Base-by-base conservation (phyloP, 2,329 filamentous ascomycete species). In the Nothophaeocryptopus gaeumannii region DNA sequence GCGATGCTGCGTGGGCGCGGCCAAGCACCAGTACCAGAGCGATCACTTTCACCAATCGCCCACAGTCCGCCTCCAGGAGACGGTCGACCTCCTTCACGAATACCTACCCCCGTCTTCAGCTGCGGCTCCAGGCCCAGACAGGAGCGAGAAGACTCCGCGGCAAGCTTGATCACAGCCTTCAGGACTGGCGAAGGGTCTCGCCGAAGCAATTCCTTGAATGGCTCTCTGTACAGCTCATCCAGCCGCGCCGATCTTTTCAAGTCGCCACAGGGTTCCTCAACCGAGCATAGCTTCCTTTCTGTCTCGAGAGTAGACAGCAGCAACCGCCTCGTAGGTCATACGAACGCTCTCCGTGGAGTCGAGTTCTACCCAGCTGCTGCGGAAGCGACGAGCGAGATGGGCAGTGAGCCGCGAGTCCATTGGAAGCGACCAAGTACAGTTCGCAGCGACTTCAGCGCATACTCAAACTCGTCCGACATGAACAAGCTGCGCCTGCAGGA, bases 81-180 rank as follows among this genome's bases (percentile, higher is more conserved):
- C 8, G 55, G 51, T 9, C 48, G 50, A 39, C 48, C 52, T 58
- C 36, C 59, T 5, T 71, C 72, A 4, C 70, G 71, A 50, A 75
- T 74, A 15, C 72, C 72, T n/a, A 73, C 68, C 39, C 72, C 72
- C n/a, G 55, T 70, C 0, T 67, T 69, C 49, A 62, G 55, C 7
- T 32, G 58, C 34, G 47, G 52, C 4, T 57, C 44, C 9, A 66
- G 63, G 29, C 63, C 67, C 29, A 67, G 72, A 36, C 64, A 67
- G 43, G 66, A 72, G 36, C 63, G 70, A 30, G 68, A 72, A 29
- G 63, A 61, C 31, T 74, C 72, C 5, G 41, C 49, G 2, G 69
- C 70, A 2, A 74, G 70, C 55, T 45, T 70, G 5, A 58, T 68
- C n/a, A 70, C 67, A 4, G 54, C 59, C 1, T 60, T 63, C 34